A percentile compares a stretch with the other conserved stretches of the same genome.
phyloP scores from a whole-genome alignment of 306 rosid genomes.

The Glycyrrhiza uralensis region DNA sequence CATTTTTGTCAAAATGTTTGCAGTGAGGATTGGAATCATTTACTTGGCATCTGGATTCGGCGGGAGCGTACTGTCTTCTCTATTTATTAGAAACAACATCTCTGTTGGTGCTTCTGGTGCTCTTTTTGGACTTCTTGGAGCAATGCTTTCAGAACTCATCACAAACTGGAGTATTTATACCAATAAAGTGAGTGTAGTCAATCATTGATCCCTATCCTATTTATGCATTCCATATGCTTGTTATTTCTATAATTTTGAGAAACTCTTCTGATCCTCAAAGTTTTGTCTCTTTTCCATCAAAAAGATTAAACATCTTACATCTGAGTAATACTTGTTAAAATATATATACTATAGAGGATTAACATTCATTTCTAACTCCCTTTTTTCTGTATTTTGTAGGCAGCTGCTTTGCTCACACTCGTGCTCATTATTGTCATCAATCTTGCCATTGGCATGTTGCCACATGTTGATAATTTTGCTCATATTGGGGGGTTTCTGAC shows the following conservation, averaged over 20 bases:
- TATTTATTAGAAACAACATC: slow-evolving; percentile 61
- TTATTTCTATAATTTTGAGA: not conserved
- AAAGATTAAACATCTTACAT: not conserved
- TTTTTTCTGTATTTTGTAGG: slow-evolving; percentile 42
- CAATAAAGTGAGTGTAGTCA: slow-evolving; percentile 54
- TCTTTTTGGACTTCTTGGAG: slow-evolving; percentile 92
- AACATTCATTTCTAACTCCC: not conserved
- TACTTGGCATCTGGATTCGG: slow-evolving; percentile 77
- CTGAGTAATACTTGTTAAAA: not conserved
- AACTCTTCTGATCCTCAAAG: not conserved
- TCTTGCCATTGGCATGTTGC: slow-evolving; percentile 79
- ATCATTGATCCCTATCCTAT: not conserved
- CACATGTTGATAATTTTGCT: slow-evolving; percentile 81
- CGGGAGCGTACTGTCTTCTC: slow-evolving; percentile 63
- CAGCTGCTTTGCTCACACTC: slow-evolving; percentile 68
- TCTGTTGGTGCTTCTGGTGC: slow-evolving; percentile 97
- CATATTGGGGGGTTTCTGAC: slow-evolving; percentile 80
- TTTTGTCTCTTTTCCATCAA: not conserved
- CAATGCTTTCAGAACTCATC: slow-evolving; percentile 90
- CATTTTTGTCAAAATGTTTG: slow-evolving; percentile 36
- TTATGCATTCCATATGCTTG: not conserved
- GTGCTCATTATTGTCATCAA: slow-evolving; percentile 60
- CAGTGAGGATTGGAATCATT: slow-evolving; percentile 72
- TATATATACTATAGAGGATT: not conserved
- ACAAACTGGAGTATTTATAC: slow-evolving; percentile 86